phyloP scores from a whole-genome alignment of 164 flowering plant species.

The Liriodendron chinense region DNA sequence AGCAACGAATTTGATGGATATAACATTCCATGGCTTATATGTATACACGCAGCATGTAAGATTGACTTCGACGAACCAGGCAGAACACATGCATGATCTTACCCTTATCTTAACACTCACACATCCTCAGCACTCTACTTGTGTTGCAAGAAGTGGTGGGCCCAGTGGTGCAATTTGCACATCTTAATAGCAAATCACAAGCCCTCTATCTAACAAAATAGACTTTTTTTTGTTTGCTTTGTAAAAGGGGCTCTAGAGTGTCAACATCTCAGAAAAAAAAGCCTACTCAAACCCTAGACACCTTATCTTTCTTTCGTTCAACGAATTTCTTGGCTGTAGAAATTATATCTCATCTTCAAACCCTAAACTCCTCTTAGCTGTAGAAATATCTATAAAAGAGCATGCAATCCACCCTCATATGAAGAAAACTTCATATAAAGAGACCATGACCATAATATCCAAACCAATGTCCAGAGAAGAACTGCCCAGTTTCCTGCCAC shows the following conservation, averaged over 20 bases:
- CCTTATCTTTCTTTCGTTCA: not conserved
- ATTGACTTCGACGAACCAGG: not conserved
- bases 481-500: not conserved
- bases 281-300: not conserved
- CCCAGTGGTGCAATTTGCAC: slow-evolving; percentile 1
- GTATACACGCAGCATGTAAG: not conserved
- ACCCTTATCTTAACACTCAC: not conserved
- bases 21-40: not conserved
- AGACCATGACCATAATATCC: not conserved
- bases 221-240: not conserved
- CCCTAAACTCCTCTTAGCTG: not conserved
- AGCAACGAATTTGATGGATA: not conserved
- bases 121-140: not conserved
- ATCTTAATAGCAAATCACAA: not conserved
- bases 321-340: not conserved
- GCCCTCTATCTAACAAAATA: not conserved
- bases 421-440: not conserved
- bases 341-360: not conserved
- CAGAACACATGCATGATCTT: not conserved
- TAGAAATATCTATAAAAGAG: not conserved
- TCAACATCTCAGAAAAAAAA: not conserved
- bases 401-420: not conserved
- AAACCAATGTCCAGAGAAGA: not conserved
- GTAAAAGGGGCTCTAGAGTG: not conserved
- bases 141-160: not conserved